These are phyloP conservation scores for Mycena venus DNA, from an alignment of 768 basidiomycete genomes.

Conservation along the genomic window DNA sequence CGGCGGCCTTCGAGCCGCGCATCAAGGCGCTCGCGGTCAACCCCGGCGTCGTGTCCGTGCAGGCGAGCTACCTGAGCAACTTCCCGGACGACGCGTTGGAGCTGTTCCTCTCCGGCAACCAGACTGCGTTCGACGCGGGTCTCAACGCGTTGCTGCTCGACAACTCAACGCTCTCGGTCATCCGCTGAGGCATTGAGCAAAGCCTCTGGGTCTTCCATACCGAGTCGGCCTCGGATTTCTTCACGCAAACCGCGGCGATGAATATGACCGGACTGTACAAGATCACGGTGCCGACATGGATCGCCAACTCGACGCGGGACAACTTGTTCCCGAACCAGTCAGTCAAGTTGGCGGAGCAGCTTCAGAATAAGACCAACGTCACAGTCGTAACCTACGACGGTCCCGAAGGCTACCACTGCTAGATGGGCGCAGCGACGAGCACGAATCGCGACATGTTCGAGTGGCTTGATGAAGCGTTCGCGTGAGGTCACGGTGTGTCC, in stretches of 20 bases:
- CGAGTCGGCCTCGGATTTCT: neutral
- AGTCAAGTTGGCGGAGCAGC: neutral
- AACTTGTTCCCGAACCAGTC: neutral
- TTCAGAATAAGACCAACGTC: neutral
- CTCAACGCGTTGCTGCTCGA: neutral
- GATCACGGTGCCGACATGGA: neutral
- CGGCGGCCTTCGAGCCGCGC: neutral
- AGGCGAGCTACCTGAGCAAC: neutral
- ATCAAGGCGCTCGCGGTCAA: neutral
- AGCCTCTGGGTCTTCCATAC: neutral
- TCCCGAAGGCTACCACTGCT: neutral
- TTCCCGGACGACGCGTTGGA: neutral
- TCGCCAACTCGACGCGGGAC: neutral
- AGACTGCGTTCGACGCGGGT: neutral
- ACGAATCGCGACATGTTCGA: neutral
- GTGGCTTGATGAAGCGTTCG: neutral
- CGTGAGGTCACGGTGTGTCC: too few relatives aligned
- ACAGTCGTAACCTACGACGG: neutral
- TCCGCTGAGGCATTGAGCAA: neutral
- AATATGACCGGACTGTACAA: neutral
- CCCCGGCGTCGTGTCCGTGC: neutral
- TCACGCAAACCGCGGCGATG: neutral
- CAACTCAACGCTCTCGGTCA: neutral
- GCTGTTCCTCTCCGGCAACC: neutral
- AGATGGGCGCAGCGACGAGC: neutral